Conservation (phyloP, 495 filamentous ascomycete genomes). For the Articulospora tetracladia region DNA sequence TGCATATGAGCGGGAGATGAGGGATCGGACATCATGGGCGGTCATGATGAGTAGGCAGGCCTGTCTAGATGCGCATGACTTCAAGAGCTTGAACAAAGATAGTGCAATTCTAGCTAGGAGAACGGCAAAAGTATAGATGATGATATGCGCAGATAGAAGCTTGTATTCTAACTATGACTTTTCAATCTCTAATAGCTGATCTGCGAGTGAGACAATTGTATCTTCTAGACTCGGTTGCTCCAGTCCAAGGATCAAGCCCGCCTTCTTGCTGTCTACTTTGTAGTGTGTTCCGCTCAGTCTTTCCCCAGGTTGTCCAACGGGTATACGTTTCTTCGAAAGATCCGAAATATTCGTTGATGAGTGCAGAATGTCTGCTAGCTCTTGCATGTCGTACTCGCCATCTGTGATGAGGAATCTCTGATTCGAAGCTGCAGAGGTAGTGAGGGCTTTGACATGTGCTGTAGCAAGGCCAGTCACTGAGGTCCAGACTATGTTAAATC, state of each 20-base stretch:
- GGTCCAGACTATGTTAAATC: not conserved
- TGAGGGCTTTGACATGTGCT: conserved; percentile 9
- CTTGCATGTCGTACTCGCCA: not conserved
- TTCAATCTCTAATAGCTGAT: not conserved
- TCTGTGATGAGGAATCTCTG: conserved; percentile 5
- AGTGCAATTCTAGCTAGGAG: conserved; percentile 34
- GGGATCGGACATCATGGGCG: conserved; percentile 43
- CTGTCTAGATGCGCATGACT: conserved; percentile 62
- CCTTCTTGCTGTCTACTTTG: conserved; percentile 1
- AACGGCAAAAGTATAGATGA: not conserved
- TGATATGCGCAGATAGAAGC: too few relatives aligned
- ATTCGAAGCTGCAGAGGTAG: not conserved
- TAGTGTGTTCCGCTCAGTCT: not conserved
- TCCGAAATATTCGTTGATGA: not conserved
- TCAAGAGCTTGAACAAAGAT: conserved; percentile 28
- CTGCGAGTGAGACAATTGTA: not conserved
- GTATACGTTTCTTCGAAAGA: not conserved
- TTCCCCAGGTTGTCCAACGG: not conserved
- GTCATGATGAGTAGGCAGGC: conserved; percentile 55
- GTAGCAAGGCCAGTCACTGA: not conserved
- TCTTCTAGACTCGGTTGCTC: not conserved
- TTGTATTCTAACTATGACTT: not conserved
- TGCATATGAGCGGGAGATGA: conserved; percentile 47
- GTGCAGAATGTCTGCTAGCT: not conserved
- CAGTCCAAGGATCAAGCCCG: not conserved